phyloP scores from a whole-genome alignment of 78 protist genomes.

The Tieghemostelium lacteum region DNA sequence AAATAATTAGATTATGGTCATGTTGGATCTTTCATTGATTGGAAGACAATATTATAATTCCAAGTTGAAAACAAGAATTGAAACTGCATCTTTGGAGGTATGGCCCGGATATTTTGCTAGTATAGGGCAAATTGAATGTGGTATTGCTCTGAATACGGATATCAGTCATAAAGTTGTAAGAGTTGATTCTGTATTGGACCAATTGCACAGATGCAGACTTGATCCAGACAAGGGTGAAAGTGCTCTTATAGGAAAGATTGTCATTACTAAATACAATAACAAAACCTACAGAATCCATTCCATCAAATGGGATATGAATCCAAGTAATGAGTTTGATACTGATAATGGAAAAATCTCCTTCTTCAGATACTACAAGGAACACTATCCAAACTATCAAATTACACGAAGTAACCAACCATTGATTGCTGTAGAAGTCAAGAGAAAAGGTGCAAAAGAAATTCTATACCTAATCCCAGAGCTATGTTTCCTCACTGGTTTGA shows the following conservation, averaged over 20 bases:
- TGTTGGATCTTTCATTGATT: conserved; percentile 12
- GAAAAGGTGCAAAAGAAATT: conserved; percentile 24
- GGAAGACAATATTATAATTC: conserved; percentile 46
- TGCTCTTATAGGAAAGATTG: neutral
- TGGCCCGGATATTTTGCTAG: conserved; percentile 32
- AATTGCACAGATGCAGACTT: neutral
- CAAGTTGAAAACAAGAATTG: neutral
- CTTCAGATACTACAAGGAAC: neutral
- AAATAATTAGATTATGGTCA: neutral
- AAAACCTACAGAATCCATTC: conserved; percentile 26
- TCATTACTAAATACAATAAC: conserved; percentile 38
- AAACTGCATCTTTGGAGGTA: conserved; percentile 22
- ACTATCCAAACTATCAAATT: conserved; percentile 3
- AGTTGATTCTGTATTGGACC: neutral
- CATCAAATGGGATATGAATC: conserved; percentile 1
- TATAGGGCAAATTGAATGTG: conserved; percentile 14
- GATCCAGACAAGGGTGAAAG: neutral
- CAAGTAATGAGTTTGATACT: neutral
- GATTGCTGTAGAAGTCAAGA: conserved; percentile 7
- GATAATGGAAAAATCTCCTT: neutral
- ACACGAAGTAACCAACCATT: conserved; percentile 16
- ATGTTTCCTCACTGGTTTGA: conserved; percentile 12
- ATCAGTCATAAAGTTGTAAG: conserved; percentile 8
- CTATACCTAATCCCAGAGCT: conserved; percentile 36
- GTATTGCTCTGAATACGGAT: conserved; percentile 14